These are phyloP conservation scores for Mortierella sp. DNA, from an alignment of 371 early-diverging fungal species.

Conservation along the genomic window DNA sequence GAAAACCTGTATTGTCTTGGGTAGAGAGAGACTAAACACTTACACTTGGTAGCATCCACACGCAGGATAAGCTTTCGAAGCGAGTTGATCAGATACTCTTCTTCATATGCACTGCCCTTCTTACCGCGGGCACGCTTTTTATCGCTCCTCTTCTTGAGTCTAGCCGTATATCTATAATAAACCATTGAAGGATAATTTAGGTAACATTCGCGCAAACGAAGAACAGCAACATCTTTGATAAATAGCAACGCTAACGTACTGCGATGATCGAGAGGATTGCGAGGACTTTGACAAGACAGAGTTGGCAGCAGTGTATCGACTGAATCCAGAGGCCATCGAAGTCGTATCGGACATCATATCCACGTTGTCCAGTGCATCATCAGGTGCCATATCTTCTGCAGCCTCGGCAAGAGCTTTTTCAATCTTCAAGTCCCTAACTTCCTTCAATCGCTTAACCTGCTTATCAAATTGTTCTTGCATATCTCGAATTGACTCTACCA, in stretches of 20 bases:
- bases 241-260: constrained; percentile 22
- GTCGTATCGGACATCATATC: constrained; percentile 95
- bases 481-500: constrained; percentile 81
- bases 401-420: constrained; percentile 44
- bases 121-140: constrained; percentile 86
- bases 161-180: constrained; percentile 72
- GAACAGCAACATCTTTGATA: background rate
- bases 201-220: constrained; percentile 1
- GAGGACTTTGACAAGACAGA: constrained; percentile 69
- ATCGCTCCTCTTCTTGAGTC: constrained; percentile 76
- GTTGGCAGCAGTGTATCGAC: constrained; percentile 77
- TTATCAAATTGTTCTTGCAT: constrained; percentile 79
- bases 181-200: background rate
- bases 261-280: constrained; percentile 58
- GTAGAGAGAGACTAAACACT: background rate
- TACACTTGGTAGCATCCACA: constrained; percentile 60
- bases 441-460: constrained; percentile 69
- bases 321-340: constrained; percentile 90
- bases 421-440: constrained; percentile 60
- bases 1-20: background rate
- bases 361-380: constrained; percentile 82
- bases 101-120: constrained; percentile 90
- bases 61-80: constrained; percentile 62
- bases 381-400: constrained; percentile 59
- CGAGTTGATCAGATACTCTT: constrained; percentile 88